A percentile compares a stretch with the other conserved stretches of the same genome.
Evolutionary conservation across 306 rosid genomes (phyloP).

Genomic region (Casuarina cunninghamiana): DNA sequence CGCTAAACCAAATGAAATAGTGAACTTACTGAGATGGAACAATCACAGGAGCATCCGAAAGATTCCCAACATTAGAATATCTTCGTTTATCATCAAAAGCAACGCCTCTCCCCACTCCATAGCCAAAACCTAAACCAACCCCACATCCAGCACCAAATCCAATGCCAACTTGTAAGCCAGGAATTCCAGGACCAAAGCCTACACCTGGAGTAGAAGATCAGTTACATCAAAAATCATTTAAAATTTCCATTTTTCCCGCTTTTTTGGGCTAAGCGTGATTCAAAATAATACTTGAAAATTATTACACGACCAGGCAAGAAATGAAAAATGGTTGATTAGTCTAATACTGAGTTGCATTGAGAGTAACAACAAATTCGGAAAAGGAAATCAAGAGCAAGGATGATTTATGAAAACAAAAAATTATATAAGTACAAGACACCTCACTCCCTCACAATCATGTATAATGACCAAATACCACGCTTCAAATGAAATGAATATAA

Average conservation of each 20-base stretch:
- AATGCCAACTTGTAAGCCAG: constrained; percentile 74
- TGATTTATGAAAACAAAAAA: background rate
- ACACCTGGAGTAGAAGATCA: constrained; percentile 50
- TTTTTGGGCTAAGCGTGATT: background rate
- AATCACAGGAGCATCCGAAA: constrained; percentile 33
- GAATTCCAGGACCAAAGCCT: constrained; percentile 91
- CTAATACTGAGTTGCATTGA: background rate
- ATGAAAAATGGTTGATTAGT: background rate
- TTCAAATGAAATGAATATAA: background rate
- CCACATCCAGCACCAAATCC: constrained; percentile 96
- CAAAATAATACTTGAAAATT: background rate
- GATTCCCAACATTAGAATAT: constrained; percentile 71
- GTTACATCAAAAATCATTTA: constrained; percentile 12
- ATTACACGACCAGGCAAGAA: background rate
- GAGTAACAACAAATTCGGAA: background rate
- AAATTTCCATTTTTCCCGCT: background rate
- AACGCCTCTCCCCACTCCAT: constrained; percentile 83
- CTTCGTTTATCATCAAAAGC: constrained; percentile 66
- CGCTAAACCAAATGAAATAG: background rate
- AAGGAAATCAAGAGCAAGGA: background rate
- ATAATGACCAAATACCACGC: background rate
- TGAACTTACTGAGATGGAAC: constrained; percentile 62
- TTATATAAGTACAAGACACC: background rate
- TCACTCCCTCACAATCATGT: background rate
- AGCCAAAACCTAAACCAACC: constrained; percentile 86